Evolutionary conservation across 1,139 yeast species (phyloP).

Genomic region (Magnusiomyces magnusii): DNA sequence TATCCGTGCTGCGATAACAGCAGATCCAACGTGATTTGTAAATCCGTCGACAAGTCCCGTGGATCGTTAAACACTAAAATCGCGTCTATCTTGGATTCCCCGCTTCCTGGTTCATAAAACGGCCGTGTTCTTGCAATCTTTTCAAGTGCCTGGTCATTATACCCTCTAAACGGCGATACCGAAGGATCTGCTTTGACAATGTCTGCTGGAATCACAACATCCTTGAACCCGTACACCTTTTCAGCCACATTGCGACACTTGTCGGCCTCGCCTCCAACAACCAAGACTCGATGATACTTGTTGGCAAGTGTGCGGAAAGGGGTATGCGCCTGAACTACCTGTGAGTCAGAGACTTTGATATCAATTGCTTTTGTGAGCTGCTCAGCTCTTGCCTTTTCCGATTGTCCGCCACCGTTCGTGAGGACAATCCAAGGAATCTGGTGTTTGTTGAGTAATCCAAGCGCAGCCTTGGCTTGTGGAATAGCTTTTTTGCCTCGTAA

Average conservation of each 20-base stretch:
- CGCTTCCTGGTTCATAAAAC: constrained; percentile 14
- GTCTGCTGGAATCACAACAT: constrained; percentile 73
- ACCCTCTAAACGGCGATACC: constrained; percentile 68
- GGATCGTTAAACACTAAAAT: constrained; percentile 87
- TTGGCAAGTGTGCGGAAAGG: constrained; percentile 64
- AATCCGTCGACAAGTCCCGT: constrained; percentile 79
- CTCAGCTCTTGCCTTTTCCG: constrained; percentile 55
- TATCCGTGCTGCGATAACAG: constrained; percentile 57
- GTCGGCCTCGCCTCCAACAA: constrained; percentile 78
- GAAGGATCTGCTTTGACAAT: constrained; percentile 50
- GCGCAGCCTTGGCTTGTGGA: constrained; percentile 59
- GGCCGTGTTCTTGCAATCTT: constrained; percentile 37
- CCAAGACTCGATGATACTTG: constrained; percentile 55
- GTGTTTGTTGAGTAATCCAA: constrained; percentile 46
- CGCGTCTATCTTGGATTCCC: constrained; percentile 37
- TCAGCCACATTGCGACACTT: constrained; percentile 62
- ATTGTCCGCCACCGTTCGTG: constrained; percentile 90
- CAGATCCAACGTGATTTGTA: constrained; percentile 69
- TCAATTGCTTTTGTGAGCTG: constrained; percentile 48
- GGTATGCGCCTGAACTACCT: constrained; percentile 84
- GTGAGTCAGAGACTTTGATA: constrained; percentile 46
- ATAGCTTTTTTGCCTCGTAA: constrained; percentile 67
- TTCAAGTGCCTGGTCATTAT: constrained; percentile 42
- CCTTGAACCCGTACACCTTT: constrained; percentile 63
- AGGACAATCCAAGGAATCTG: constrained; percentile 74